These are phyloP conservation scores for Termitomyces sp. DNA, from an alignment of 768 basidiomycete species.

Conservation along the genomic window DNA sequence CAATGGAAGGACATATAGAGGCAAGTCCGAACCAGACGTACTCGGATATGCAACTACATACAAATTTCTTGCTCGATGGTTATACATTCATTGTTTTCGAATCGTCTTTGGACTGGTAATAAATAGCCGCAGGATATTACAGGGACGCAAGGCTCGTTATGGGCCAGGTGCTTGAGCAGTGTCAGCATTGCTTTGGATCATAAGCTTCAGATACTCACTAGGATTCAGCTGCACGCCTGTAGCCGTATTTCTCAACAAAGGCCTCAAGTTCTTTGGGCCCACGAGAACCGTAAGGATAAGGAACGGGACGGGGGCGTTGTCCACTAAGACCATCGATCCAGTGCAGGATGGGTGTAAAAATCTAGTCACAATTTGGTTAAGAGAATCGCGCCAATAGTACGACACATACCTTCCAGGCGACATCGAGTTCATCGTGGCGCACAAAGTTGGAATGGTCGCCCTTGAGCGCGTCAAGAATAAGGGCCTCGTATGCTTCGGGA, in stretches of 20 bases:
- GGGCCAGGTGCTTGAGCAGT: constrained; percentile 63
- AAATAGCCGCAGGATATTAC: constrained; percentile 27
- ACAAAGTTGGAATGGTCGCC: constrained; percentile 99
- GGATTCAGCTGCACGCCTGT: constrained; percentile 58
- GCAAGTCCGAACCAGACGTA: constrained; percentile 20
- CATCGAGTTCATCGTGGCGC: constrained; percentile 93
- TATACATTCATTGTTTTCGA: constrained; percentile 14
- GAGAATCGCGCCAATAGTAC: not conserved
- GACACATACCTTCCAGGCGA: constrained; percentile 90
- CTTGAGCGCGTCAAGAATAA: constrained; percentile 93
- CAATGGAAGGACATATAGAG: constrained; percentile 51
- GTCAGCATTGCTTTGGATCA: constrained; percentile 7
- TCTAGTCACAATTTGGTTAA: constrained; percentile 40
- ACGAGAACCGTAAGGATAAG: constrained; percentile 92
- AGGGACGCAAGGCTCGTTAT: constrained; percentile 63
- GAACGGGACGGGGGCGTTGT: constrained; percentile 62
- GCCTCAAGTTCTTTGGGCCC: constrained; percentile 84
- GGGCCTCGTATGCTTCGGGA: constrained; percentile 94
- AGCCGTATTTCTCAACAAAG: constrained; percentile 78
- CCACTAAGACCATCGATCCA: constrained; percentile 88
- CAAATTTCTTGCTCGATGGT: constrained; percentile 10
- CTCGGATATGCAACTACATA: constrained; percentile 7
- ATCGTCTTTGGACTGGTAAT: constrained; percentile 9
- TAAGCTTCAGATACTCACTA: constrained; percentile 59
- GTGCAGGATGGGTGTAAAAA: constrained; percentile 92